Conservation (phyloP, 2,329 filamentous ascomycete species). For the Talaromyces sp. region DNA sequence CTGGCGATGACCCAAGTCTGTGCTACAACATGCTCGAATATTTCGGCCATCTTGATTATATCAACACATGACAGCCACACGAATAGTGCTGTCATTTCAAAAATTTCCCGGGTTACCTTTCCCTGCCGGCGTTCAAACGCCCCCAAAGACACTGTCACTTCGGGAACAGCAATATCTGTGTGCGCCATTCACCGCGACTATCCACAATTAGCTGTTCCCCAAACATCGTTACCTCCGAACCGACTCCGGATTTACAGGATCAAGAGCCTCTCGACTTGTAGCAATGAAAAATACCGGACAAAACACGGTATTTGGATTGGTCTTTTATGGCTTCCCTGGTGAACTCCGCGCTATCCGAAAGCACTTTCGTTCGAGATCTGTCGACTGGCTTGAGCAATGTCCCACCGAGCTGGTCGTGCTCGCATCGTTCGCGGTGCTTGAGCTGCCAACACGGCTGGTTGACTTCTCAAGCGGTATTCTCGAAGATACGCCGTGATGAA, state of each 20-base stretch:
- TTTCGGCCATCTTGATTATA: slow-evolving; percentile 45
- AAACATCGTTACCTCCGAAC: slow-evolving; percentile 5
- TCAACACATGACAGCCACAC: slow-evolving; percentile 22
- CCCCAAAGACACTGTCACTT: not conserved
- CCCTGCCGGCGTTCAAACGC: not conserved
- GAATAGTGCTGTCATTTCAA: not conserved
- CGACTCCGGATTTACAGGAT: slow-evolving; percentile 20
- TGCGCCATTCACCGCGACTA: not conserved
- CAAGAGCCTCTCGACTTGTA: slow-evolving; percentile 33
- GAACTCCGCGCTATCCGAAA: not conserved
- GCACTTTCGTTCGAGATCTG: not conserved
- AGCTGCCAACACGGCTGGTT: slow-evolving; percentile 24
- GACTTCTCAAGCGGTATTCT: not conserved
- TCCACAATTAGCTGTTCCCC: not conserved
- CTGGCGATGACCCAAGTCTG: slow-evolving; percentile 38
- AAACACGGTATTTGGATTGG: slow-evolving; percentile 27
- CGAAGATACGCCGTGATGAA: not conserved
- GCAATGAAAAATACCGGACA: slow-evolving; percentile 32
- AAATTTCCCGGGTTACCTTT: not conserved
- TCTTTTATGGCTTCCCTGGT: slow-evolving; percentile 27
- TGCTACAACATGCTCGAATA: slow-evolving; percentile 46
- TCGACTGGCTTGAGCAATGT: not conserved
- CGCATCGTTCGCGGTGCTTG: slow-evolving; percentile 31
- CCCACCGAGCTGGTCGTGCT: slow-evolving; percentile 28
- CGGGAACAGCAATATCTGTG: not conserved